Evolutionary conservation across 768 basidiomycete genomes (phyloP).

Genomic region (Termitomyces sp.): DNA sequence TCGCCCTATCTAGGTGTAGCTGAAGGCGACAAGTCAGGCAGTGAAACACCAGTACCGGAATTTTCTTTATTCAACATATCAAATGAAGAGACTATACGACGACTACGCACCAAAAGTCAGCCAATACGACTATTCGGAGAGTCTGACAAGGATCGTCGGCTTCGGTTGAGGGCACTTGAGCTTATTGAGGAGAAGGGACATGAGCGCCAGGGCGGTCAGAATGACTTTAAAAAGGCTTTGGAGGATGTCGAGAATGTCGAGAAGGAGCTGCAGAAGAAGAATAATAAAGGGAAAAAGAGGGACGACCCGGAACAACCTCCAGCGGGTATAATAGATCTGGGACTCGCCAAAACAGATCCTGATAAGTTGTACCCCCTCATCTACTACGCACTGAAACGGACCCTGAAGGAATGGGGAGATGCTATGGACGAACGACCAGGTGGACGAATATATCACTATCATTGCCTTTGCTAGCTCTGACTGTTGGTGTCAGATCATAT

Average conservation of each 20-base stretch:
- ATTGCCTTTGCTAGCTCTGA: slow-evolving; percentile 1
- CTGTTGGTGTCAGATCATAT: slow-evolving; percentile 53
- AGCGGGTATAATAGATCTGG: slow-evolving; percentile 68
- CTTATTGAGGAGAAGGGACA: slow-evolving; percentile 89
- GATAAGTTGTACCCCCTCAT: slow-evolving; percentile 96
- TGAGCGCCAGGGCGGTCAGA: slow-evolving; percentile 79
- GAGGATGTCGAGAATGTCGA: slow-evolving; percentile 85
- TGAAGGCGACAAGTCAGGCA: slow-evolving; percentile 22
- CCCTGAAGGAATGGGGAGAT: slow-evolving; percentile 94
- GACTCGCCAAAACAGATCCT: slow-evolving; percentile 81
- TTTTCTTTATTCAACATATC: slow-evolving; percentile 77
- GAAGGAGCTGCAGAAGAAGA: slow-evolving; percentile 55
- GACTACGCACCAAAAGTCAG: slow-evolving; percentile 87
- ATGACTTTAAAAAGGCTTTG: slow-evolving; percentile 89
- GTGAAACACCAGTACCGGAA: slow-evolving; percentile 40
- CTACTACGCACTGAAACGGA: slow-evolving; percentile 90
- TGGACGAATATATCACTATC: slow-evolving; percentile 23
- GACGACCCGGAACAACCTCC: slow-evolving; percentile 51
- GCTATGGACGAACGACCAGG: slow-evolving; percentile 93
- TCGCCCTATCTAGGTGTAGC: slow-evolving; percentile 27
- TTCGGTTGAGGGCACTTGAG: slow-evolving; percentile 89
- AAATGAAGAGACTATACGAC: slow-evolving; percentile 85
- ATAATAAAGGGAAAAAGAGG: slow-evolving; percentile 56
- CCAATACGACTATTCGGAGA: slow-evolving; percentile 95
- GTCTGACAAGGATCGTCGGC: slow-evolving; percentile 86